phyloP scores from a whole-genome alignment of 176 grass and related monocot genomes.

The bread wheat (Triticum aestivum) region IWGSC_CS_RefSeq_v2.1 NC_057798.1:754336419-754336918 shows the following conservation, averaged over 20 bases:
- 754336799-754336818: slow-evolving; percentile 20
- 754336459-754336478: slow-evolving; percentile 54
- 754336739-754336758: slow-evolving; percentile 9
- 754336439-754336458: slow-evolving; percentile 51
- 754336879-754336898: slow-evolving; percentile 20
- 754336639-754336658: slow-evolving; percentile 48
- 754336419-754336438: slow-evolving; percentile 66
- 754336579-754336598: slow-evolving; percentile 67
- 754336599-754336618: slow-evolving; percentile 58
- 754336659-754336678: slow-evolving; percentile 24
- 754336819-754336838: slow-evolving; percentile 22
- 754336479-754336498: slow-evolving; percentile 65
- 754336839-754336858: slow-evolving; percentile 21
- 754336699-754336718: background rate
- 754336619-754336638: slow-evolving; percentile 56
- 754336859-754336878: slow-evolving; percentile 20
- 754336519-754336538: slow-evolving; percentile 60
- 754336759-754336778: slow-evolving; percentile 9
- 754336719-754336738: slow-evolving; percentile 9
- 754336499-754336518: slow-evolving; percentile 62
- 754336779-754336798: slow-evolving; percentile 15
- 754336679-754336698: slow-evolving; percentile 23
- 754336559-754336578: slow-evolving; percentile 57
- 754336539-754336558: slow-evolving; percentile 74
- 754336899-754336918: slow-evolving; percentile 3